Conservation (phyloP, 345 rosid genomes). For the Cochlearia excelsa region DNA sequence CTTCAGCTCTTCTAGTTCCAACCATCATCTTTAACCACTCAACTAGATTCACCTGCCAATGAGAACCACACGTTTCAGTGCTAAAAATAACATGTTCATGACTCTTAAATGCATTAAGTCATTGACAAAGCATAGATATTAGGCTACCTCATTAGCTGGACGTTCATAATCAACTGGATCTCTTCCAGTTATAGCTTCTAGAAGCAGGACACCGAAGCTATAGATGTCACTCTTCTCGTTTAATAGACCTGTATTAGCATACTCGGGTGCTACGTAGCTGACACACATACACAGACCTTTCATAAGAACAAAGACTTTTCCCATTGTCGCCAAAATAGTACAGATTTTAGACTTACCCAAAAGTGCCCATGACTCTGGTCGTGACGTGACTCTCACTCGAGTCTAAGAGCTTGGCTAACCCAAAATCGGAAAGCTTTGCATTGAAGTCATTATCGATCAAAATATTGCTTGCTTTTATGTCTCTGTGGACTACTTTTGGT, state of each 20-base stretch:
- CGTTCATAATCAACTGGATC: slow-evolving; percentile 93
- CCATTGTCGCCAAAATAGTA: not conserved
- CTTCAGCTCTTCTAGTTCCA: slow-evolving; percentile 87
- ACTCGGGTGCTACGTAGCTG: slow-evolving; percentile 98
- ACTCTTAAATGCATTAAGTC: not conserved
- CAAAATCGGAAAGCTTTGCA: slow-evolving; percentile 96
- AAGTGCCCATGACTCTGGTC: slow-evolving; percentile 98
- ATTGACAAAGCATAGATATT: slow-evolving; percentile 6
- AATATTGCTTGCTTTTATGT: slow-evolving; percentile 96
- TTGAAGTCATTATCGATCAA: slow-evolving; percentile 77
- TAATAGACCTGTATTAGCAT: slow-evolving; percentile 83
- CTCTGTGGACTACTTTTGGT: slow-evolving; percentile 93
- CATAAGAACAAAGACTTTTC: slow-evolving; percentile 1
- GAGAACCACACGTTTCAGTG: slow-evolving; percentile 16
- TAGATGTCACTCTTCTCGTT: slow-evolving; percentile 94
- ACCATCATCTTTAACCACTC: slow-evolving; percentile 48
- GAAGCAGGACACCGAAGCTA: slow-evolving; percentile 87
- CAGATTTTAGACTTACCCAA: slow-evolving; percentile 56
- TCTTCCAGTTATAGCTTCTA: slow-evolving; percentile 88
- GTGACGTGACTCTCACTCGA: slow-evolving; percentile 91
- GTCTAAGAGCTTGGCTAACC: slow-evolving; percentile 88
- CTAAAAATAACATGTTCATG: slow-evolving; percentile 9
- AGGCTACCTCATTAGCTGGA: slow-evolving; percentile 76
- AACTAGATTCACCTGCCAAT: slow-evolving; percentile 76
- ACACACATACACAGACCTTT: slow-evolving; percentile 21